phyloP scores from a whole-genome alignment of 371 early-diverging fungal genomes.

The Nematocida ironsii region DNA sequence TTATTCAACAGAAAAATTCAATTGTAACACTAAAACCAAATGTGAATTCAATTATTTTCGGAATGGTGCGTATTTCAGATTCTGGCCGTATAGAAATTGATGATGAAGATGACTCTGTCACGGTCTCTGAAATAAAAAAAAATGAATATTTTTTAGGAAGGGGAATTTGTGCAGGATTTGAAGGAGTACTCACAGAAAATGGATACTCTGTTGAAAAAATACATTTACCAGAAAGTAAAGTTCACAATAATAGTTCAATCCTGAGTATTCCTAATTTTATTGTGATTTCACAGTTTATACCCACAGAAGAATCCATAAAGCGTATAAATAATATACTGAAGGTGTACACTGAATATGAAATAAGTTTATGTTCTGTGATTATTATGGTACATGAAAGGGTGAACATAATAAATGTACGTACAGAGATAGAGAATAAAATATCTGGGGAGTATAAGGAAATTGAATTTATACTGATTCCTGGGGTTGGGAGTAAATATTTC shows the following conservation, averaged over 20 bases:
- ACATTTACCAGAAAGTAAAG: neutral
- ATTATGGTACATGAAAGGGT: conserved; percentile 24
- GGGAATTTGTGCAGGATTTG: conserved; percentile 42
- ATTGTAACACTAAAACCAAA: conserved; percentile 35
- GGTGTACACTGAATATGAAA: conserved; percentile 19
- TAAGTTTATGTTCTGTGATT: conserved; percentile 5
- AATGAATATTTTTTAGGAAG: conserved; percentile 26
- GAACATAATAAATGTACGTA: neutral
- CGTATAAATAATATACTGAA: neutral
- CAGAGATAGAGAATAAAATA: neutral
- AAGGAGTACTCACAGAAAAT: conserved; percentile 12
- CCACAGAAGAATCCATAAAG: conserved; percentile 6
- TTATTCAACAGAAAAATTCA: neutral
- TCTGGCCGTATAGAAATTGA: conserved; percentile 6
- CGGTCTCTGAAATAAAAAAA: neutral
- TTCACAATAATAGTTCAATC: neutral
- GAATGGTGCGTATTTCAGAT: conserved; percentile 17
- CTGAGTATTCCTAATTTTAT: neutral
- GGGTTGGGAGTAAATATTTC: conserved; percentile 6
- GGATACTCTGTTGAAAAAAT: conserved; percentile 5
- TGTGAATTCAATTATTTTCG: conserved; percentile 11
- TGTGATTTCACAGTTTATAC: conserved; percentile 14
- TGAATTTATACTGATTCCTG: conserved; percentile 42
- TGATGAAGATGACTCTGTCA: conserved; percentile 31
- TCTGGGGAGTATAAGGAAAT: neutral